Conservation (phyloP, 352 stramenopile genomes). For the Phytophthora sp. region DNA sequence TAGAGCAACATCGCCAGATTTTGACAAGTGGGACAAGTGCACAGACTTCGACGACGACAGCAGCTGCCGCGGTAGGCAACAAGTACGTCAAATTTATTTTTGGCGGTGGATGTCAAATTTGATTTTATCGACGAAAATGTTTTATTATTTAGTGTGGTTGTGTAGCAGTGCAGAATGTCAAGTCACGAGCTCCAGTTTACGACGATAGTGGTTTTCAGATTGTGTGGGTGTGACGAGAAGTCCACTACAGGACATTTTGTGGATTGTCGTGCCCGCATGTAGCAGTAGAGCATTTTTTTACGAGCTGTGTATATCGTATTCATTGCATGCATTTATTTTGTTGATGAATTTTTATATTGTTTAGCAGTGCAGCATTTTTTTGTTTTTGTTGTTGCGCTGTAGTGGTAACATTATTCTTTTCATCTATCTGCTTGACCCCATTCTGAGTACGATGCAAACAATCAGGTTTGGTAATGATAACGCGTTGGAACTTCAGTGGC, state of each 20-base stretch:
- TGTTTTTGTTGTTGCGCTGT: neutral
- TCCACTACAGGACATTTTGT: neutral
- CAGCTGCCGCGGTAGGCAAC: conserved; percentile 7
- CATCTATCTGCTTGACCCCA: neutral
- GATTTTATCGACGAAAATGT: neutral
- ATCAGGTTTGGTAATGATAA: neutral
- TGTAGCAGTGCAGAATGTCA: conserved; percentile 6
- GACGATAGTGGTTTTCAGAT: neutral
- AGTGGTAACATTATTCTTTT: conserved; percentile 19
- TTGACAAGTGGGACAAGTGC: conserved; percentile 2
- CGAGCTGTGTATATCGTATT: conserved; percentile 1
- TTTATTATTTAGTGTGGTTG: conserved; percentile 25
- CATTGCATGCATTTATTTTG: conserved; percentile 6
- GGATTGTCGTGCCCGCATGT: neutral
- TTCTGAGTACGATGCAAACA: neutral
- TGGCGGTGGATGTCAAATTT: neutral
- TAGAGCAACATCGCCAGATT: conserved; percentile 20
- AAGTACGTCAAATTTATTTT: conserved; percentile 17
- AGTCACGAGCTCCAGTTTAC: neutral
- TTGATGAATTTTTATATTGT: neutral
- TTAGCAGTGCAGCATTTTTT: no score
- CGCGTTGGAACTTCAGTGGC: conserved; percentile 6
- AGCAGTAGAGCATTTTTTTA: conserved; percentile 3
- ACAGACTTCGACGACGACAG: neutral
- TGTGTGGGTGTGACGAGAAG: neutral